Evolutionary conservation across 371 early-diverging fungal species (phyloP).

Genomic region (Chytridium lagenaria): DNA sequence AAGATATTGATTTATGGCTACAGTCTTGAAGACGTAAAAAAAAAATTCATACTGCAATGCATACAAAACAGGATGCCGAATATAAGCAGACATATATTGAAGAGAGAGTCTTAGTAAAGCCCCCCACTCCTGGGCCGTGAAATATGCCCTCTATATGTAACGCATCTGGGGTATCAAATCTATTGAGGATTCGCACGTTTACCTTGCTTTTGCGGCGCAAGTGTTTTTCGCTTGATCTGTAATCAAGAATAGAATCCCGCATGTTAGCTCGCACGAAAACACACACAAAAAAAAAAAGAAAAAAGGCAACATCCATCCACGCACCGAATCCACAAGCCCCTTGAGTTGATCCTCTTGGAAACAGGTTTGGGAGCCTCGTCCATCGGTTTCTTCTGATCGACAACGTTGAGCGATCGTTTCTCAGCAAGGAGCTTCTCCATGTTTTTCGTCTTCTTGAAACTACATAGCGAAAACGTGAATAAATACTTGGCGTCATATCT

Average conservation of each 20-base stretch:
- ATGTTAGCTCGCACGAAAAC: too few relatives aligned
- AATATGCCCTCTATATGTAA: too few relatives aligned
- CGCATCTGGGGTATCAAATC: too few relatives aligned
- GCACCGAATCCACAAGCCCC: slow-evolving; percentile 21
- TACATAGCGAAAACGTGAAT: slow-evolving; percentile 24
- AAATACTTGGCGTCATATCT: not conserved
- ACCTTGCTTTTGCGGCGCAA: not conserved
- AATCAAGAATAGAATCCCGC: too few relatives aligned
- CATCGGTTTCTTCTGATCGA: not conserved
- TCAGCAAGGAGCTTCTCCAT: slow-evolving; percentile 81
- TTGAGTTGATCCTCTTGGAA: slow-evolving; percentile 11
- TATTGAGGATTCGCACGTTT: not conserved
- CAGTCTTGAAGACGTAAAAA: too few relatives aligned
- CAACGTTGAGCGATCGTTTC: slow-evolving; percentile 66
- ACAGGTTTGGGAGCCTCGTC: not conserved
- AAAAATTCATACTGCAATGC: too few relatives aligned
- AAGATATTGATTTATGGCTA: too few relatives aligned
- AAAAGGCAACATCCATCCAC: not conserved
- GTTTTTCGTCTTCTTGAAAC: slow-evolving; percentile 91
- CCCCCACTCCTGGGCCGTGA: too few relatives aligned
- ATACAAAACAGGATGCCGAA: too few relatives aligned
- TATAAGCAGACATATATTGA: too few relatives aligned
- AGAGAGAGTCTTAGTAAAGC: too few relatives aligned
- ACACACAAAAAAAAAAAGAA: not conserved
- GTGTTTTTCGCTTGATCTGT: not conserved